phyloP scores from a whole-genome alignment of 176 grass and related monocot species.

The Triticum dicoccoides region DNA sequence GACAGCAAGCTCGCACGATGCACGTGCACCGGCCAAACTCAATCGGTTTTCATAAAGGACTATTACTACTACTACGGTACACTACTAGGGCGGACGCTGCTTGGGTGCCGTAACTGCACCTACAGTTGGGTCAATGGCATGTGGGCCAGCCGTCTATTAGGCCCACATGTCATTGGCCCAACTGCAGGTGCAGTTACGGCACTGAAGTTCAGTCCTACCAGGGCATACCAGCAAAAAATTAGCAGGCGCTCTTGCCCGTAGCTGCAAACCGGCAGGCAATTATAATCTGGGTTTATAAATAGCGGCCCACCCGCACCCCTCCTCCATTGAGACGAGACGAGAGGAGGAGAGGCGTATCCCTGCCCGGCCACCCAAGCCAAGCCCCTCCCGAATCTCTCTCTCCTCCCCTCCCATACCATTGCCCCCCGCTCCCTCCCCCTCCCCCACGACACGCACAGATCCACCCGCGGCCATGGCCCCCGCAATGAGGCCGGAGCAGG shows the following conservation, averaged over 20 bases:
- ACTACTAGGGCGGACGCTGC: no score
- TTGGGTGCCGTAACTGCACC: no score
- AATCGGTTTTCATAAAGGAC: neutral
- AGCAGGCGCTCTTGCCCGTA: neutral
- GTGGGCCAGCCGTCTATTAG: no score
- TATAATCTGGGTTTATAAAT: neutral
- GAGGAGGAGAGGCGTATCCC: constrained; percentile 6
- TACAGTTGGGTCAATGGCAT: no score
- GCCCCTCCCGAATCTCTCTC: neutral
- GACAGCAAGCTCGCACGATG: neutral
- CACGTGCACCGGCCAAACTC: neutral
- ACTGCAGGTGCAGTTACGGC: no score
- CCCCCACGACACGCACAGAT: neutral
- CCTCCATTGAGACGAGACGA: constrained; percentile 10
- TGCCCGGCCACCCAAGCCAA: neutral
- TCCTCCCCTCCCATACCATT: neutral
- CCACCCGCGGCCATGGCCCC: neutral
- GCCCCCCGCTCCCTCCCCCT: neutral
- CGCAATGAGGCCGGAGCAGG: constrained; percentile 6
- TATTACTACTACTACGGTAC: no score
- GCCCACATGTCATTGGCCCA: no score
- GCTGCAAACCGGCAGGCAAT: neutral
- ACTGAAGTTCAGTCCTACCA: no score
- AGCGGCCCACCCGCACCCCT: neutral
- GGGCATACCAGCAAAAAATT: no score